Percentiles rank a stretch among this genome's conserved stretches.
These are phyloP conservation scores for Phytophthora macrochlamydospora DNA, from an alignment of 352 stramenopile genomes.

Conservation along the genomic window DNA sequence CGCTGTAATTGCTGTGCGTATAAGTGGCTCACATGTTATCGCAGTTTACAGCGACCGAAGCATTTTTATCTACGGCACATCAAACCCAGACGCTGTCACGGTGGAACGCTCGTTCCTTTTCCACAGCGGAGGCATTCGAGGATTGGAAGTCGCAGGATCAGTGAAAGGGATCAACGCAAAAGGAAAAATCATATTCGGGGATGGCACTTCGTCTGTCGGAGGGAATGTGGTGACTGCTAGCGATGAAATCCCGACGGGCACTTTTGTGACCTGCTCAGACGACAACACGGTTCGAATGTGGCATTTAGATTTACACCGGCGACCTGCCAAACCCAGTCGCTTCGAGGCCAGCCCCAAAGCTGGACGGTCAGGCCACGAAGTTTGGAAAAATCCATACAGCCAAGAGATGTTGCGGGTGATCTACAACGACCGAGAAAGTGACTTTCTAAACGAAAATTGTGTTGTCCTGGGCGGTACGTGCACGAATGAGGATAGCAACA, in stretches of 20 bases:
- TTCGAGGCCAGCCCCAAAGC: constrained; percentile 18
- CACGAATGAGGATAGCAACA: constrained; percentile 36
- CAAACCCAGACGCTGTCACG: constrained; percentile 48
- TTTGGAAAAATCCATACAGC: constrained; percentile 73
- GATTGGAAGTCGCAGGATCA: constrained; percentile 60
- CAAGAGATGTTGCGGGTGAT: constrained; percentile 75
- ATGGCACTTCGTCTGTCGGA: constrained; percentile 20
- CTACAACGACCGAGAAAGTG: constrained; percentile 55
- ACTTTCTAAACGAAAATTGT: constrained; percentile 49
- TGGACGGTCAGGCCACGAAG: constrained; percentile 21
- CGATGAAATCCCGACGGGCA: constrained; percentile 49
- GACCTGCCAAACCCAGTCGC: constrained; percentile 32
- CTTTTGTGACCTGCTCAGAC: constrained; percentile 84
- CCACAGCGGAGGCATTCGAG: constrained; percentile 73
- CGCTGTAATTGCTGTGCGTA: constrained; percentile 55
- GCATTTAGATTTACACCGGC: constrained; percentile 80
- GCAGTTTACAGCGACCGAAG: constrained; percentile 81
- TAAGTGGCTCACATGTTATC: constrained; percentile 67
- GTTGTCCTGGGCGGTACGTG: constrained; percentile 67
- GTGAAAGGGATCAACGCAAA: constrained; percentile 57
- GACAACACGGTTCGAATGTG: constrained; percentile 90
- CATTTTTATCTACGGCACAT: constrained; percentile 80
- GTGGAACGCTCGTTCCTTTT: constrained; percentile 82
- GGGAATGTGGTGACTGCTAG: constrained; percentile 10
- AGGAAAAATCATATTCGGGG: constrained; percentile 61